Percentiles rank a stretch among this genome's conserved stretches.
Conservation (phyloP, 352 stramenopile genomes). For the Phytophthora agathidicida region DNA sequence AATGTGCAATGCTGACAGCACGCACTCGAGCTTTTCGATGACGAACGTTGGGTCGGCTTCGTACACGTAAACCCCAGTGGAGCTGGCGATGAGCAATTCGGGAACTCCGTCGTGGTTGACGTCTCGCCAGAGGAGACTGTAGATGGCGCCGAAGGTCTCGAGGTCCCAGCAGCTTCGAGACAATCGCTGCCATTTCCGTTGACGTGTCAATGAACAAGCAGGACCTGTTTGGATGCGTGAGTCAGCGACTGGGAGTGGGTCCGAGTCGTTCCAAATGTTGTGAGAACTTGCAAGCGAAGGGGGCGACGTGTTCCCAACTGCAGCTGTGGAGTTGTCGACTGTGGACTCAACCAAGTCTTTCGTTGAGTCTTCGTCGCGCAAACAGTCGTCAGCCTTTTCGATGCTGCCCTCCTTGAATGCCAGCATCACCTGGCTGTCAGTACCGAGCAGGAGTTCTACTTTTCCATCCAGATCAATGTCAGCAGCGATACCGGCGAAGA, state of each 20-base stretch:
- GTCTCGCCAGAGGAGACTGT: conserved; percentile 73
- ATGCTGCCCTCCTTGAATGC: conserved; percentile 49
- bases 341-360: conserved; percentile 4
- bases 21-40: conserved; percentile 36
- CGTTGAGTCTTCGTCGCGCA: conserved; percentile 5
- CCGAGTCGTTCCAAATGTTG: conserved; percentile 35
- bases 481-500: conserved; percentile 55
- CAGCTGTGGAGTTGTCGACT: neutral
- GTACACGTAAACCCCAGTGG: conserved; percentile 73
- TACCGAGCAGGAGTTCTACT: conserved; percentile 65
- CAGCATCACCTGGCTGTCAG: conserved; percentile 58
- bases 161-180: conserved; percentile 44
- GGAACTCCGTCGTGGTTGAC: conserved; percentile 68
- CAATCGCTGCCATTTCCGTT: conserved; percentile 46
- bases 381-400: neutral
- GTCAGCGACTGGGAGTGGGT: conserved; percentile 13
- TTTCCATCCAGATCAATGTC: conserved; percentile 74
- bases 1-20: conserved; percentile 26
- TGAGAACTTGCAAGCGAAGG: conserved; percentile 21
- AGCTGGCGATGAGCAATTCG: conserved; percentile 67
- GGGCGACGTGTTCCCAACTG: conserved; percentile 8
- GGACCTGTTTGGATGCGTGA: neutral
- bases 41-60: conserved; percentile 55
- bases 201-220: conserved; percentile 1
- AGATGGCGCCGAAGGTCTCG: conserved; percentile 69